Base-by-base conservation (phyloP, 306 rosid species). In the Casuarina equisetifolia region DNA sequence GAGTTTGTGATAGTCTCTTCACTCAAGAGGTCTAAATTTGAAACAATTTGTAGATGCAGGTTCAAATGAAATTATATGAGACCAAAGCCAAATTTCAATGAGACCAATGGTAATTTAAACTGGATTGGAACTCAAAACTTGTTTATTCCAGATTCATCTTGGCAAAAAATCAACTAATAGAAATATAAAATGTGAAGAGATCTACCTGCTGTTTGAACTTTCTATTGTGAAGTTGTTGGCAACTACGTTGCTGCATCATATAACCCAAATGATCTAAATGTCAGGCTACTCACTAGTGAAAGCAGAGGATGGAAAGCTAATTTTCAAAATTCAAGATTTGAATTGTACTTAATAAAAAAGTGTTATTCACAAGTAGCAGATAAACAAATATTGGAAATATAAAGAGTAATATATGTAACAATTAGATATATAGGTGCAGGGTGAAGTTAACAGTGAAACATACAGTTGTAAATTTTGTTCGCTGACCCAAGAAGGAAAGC, bases 401-500 rank as follows among this genome's bases (percentile, higher is more conserved):
- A 45, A 48, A 35, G 15, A 46, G 17, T 1, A 35, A 36, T 35
- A 36, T 62, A 36, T 5, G 2, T 10, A 20, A 55, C 19, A 1
- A 4, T 19, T 10, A 0, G 7, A 64, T 2, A 57, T 44, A 78
- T 35, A 16, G 10, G 39, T 25, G 32, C 35, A 49, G 63, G 66
- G 7, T 48, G 13, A 7, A 45, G 52, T n/a, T 25, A 25, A 25
- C 0, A 25, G 32, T 25, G 32, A 40, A 38, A 84, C 94, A 74
- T 81, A 94, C 97, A 89, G 72, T 70, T 89, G 89, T 64, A 90
- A 73, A 79, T 79, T 81, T 69, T 4, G 75, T 44, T 75, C 67
- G 36, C 72, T 86, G 72, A 82, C 85, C 98, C 98, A 94, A 68
- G 96, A 79, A 63, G 98, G 98, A 72, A 94, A 36, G 79, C 82